Evolutionary conservation across 164 flowering plant species (phyloP), one percentile per base, ranked within the genome.

Genomic region (Tetrastigma voinierianum): DNA sequence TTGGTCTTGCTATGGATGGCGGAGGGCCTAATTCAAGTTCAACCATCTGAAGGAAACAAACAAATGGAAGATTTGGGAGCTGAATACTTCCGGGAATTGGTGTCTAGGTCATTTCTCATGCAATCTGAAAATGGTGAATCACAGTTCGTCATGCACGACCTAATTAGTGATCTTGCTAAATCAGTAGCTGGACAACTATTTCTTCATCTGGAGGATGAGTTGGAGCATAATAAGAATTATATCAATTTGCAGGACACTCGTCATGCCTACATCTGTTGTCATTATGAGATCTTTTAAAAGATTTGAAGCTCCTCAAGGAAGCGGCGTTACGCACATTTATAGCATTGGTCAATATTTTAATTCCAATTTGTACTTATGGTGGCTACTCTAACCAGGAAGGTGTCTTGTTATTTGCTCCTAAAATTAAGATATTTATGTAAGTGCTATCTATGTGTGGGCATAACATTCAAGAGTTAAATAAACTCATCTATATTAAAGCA

Each of bases 1-100:
- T 4, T 59, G 9, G 9, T 67, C 3, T 15, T 15, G 3, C 21
- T 57, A 3, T 59, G 70, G 70, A 67, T 59, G 48, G 56, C 70
- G 13, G 13, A 57, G 25, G 55, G 61, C 9, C 24, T 67, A 4
- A 8, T 60, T 18, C n/a, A n/a, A n/a, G n/a, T n/a, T n/a, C 20
- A 18, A 12, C 9, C 52, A 21, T 47, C 16, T 1, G 9, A 21
- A 0, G 17, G 17, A 63, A n/a, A n/a, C 13, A 40, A 66, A 49
- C 3, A 14, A 11, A 9, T 66, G 23, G 62, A 56, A 47, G 62
- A 57, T 21, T 15, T 59, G 11, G 70, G 65, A 10, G 15, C 59
- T 9, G 19, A 18, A 1, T 49, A 59, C 12, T 49, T 59, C 15
- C 17, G 24, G 2, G 58, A 45, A 1, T 19, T 67, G 12, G 12